Evolutionary conservation across 2,329 filamentous ascomycete genomes (phyloP), one percentile per base, ranked within the genome.

Genomic region (Colletotrichum musicola): DNA sequence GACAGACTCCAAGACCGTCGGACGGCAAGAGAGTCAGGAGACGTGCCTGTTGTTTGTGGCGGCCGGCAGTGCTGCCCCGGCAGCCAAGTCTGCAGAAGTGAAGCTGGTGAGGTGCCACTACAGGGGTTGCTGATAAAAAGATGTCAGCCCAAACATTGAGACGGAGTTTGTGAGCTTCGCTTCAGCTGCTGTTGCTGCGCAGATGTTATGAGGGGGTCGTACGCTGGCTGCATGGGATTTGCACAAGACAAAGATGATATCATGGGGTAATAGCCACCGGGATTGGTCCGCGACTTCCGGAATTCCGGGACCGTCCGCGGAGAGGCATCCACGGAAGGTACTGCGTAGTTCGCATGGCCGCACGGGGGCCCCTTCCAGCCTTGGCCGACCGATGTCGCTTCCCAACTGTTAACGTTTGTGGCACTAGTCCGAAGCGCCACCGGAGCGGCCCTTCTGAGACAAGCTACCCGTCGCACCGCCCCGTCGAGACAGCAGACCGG

Each of bases 291-390:
- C 55, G 25, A 61, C 49, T 40, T 53, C 62, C 66, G 62, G 60
- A 50, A 20, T 46, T 40, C 62, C 55, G 44, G 22, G 14, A 50
- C 51, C 46, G 51, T 50, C 53, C 59, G 54, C 60, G 54, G 65
- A 25, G 55, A 63, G 67, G 67, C 67, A 53, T 35, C 63, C 51
- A 68, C 46, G 63, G 66, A 54, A 58, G 42, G 22, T 62, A 38
- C 51, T 47, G 46, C 63, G 27, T 62, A 38, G 57, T 51, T 51
- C 63, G 63, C 67, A 42, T 22, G 44, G 30, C 40, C 18, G 47
- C 60, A 30, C 30, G 64, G 54, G n/a, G 44, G 54, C 13, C 47
- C 40, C 30, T 27, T 14, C 25, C 16, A n/a, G 10, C 25, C 20
- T n/a, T 30, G 6, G 12, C 25, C 6, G 16, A 16, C 55, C 55